A percentile compares a stretch with the other conserved stretches of the same genome.
Conservation (phyloP, 805 yeast genomes). For the Candida qinlingensis region DNA sequence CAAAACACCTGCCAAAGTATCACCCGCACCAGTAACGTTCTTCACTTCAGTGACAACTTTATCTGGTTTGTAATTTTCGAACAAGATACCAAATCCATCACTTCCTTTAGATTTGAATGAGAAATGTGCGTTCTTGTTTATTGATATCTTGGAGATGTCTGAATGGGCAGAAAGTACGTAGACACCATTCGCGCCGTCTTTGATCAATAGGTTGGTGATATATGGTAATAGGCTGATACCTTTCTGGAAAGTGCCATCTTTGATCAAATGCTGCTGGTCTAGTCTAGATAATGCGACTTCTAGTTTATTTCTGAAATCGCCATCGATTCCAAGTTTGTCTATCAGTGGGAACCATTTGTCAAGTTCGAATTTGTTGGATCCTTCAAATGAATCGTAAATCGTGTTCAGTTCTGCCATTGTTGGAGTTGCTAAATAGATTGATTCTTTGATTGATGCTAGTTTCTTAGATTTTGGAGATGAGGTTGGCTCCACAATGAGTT, state of each 20-base stretch:
- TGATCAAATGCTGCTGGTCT: slow-evolving; percentile 24
- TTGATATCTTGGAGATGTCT: slow-evolving; percentile 4
- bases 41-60: slow-evolving; percentile 31
- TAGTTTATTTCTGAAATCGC: slow-evolving; percentile 41
- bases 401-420: slow-evolving; percentile 57
- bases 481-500: slow-evolving; percentile 70
- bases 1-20: slow-evolving; percentile 66
- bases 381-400: slow-evolving; percentile 45
- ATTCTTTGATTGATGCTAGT: slow-evolving; percentile 8
- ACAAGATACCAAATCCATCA: slow-evolving; percentile 42
- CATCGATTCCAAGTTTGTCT: slow-evolving; percentile 50
- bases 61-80: slow-evolving; percentile 55
- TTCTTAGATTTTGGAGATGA: slow-evolving; percentile 56
- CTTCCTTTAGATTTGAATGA: slow-evolving; percentile 17
- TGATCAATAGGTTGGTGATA: slow-evolving; percentile 58
- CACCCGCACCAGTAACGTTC: slow-evolving; percentile 90
- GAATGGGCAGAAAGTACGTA: slow-evolving; percentile 33
- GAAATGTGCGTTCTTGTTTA: slow-evolving; percentile 5
- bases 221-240: slow-evolving; percentile 71
- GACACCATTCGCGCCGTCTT: slow-evolving; percentile 65
- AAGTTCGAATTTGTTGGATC: slow-evolving; percentile 39
- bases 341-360: slow-evolving; percentile 72
- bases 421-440: slow-evolving; percentile 44
- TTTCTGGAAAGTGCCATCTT: slow-evolving; percentile 54
- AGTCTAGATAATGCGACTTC: slow-evolving; percentile 26